Evolutionary conservation across 75 land plant genomes (phyloP), one percentile per base, ranked within the genome.

Genomic region (Cryptomeria japonica): DNA sequence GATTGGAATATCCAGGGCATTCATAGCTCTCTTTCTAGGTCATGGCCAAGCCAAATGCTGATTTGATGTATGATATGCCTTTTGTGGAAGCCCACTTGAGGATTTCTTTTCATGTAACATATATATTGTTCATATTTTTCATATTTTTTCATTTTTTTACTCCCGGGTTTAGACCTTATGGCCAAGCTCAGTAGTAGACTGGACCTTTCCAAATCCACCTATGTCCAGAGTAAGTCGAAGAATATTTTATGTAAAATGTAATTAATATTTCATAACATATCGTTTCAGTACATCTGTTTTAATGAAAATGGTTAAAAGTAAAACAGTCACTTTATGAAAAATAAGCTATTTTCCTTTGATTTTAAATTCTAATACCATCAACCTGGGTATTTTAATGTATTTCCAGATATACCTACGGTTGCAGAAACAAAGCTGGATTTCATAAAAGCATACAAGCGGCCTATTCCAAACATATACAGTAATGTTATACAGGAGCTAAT

Each of bases 391-490:
- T n/a, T 90, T 78, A 51, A n/a, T 70, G 78, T 19, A 49, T 88
- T 53, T 86, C 88, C 93, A 97, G 99, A 93, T 85, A 55, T 92
- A 18, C 97, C 99, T 9, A 94, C 99, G 68, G 99, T 98, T 41
- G 77, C 99, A 31, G 99, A 97, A 38, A 98, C 99, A 70, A 98
- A 98, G 90, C 37, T 78, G 47, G 95, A 91, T 37, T 98, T 98
- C 85, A 88, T 98, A 13, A 93, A 91, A 88, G 89, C 94, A 19
- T 98, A 95, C 89, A 92, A 94, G 87, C 89, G 91, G 85, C 99
- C 99, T 3, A 97, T 98, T 87, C 99, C 99, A 12, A 98, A 96
- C 91, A 90, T 98, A 32, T 98, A 98, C 92, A 98, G 93, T 92
- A 95, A 89, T 42, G 96, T 98, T 70, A 85, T 98, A 46, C 99